Base-by-base conservation (phyloP, 106 monocot genomes). In the Alisma plantagoaquatica region DNA sequence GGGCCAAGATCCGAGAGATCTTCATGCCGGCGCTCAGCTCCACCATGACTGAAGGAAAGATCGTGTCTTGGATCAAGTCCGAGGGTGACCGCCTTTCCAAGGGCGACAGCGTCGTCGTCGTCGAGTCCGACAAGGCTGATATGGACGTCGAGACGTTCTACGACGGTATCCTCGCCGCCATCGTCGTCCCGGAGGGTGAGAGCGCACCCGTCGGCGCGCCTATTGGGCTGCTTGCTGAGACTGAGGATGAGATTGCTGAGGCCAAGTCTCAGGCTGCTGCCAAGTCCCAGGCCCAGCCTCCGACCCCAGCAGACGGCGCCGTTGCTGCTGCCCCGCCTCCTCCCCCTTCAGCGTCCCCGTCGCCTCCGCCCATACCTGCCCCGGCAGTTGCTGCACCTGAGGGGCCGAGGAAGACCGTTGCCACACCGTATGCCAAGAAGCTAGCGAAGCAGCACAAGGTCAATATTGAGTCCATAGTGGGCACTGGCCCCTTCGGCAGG, bases 101-200 rank as follows among this genome's bases (percentile, higher is more conserved):
- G 62, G 94, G 94, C 8, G 98, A 90, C 61, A 73, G 73, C 79
- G 89, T 90, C 43, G 98, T 98, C 27, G 98, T 98, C 41, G 90
- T 89, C 31, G 90, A 86, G 76, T 89, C 85, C 56, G 98, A 98
- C 74, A 98, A 98, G 82, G 98, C 98, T 38, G 98, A 90, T 54
- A 98, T 90, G 98, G 98, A 98, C 62, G 89, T 98, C 24, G 90
- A 98, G 74, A 85, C 90, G 26, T 98, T 98, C 77, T 82, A 98
- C 43, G 98, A 98, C 48, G 98, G 98, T 30, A 98, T 98, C 27
- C 78, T 98, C 59, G 98, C 98, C 32, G 82, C 82, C 57, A 84
- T 98, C 64, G 90, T 90, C 53, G 98, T 98, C 46, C 74, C 85
- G 10, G 89, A 81, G 44, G 90, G 89, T 7, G 66, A 79, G 48